Conservation (phyloP, 352 stramenopile species). For the Elongisporangium anandrum region DNA sequence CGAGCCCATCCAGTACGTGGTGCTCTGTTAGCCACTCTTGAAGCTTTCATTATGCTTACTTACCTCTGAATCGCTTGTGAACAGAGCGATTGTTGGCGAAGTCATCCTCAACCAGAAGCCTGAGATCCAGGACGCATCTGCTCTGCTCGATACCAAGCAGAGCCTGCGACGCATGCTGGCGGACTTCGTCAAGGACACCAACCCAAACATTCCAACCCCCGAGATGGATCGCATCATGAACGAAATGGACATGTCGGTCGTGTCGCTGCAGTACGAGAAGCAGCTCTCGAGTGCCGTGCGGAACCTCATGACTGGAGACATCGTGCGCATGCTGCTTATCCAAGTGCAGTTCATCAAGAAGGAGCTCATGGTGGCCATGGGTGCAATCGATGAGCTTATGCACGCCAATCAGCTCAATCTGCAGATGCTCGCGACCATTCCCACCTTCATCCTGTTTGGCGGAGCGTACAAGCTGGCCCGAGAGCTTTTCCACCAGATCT, state of each 20-base stretch:
- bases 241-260: conserved; percentile 73
- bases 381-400: conserved; percentile 85
- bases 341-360: conserved; percentile 90
- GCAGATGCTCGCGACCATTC: conserved; percentile 82
- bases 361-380: conserved; percentile 85
- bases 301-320: conserved; percentile 82
- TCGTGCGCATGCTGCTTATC: conserved; percentile 85
- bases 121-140: conserved; percentile 76
- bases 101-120: conserved; percentile 83
- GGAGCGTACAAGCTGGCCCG: conserved; percentile 62
- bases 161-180: conserved; percentile 80
- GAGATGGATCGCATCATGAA: conserved; percentile 51
- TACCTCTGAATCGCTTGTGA: neutral
- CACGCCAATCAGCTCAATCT: conserved; percentile 85
- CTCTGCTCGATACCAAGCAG: conserved; percentile 70
- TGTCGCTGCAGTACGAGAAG: conserved; percentile 72
- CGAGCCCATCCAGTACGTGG: conserved; percentile 55
- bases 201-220: conserved; percentile 31
- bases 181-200: conserved; percentile 75
- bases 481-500: conserved; percentile 61
- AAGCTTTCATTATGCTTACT: neutral
- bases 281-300: conserved; percentile 53
- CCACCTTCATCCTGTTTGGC: conserved; percentile 75
- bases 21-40: conserved; percentile 1
- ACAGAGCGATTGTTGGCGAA: conserved; percentile 68